These are phyloP conservation scores for Elaphomyces granulatus DNA, from an alignment of 495 filamentous ascomycete genomes.

Conservation along the genomic window DNA sequence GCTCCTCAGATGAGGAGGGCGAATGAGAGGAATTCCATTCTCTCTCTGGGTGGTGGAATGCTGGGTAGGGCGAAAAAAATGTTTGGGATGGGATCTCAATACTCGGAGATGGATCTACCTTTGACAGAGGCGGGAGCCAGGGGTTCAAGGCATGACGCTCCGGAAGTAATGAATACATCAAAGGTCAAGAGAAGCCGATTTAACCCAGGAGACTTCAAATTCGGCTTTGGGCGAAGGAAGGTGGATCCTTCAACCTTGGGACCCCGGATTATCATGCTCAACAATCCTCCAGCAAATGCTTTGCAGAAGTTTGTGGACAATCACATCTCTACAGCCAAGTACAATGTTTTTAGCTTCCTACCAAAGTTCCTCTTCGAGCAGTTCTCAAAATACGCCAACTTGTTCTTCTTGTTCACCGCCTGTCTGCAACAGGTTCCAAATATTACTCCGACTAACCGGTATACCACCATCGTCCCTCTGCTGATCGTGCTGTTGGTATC, in stretches of 20 bases:
- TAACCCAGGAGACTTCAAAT: constrained; percentile 67
- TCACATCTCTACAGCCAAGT: constrained; percentile 94
- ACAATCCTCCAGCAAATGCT: constrained; percentile 90
- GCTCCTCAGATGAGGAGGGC: constrained; percentile 41
- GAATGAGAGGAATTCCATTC: constrained; percentile 70
- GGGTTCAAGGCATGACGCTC: constrained; percentile 23
- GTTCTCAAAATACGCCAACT: constrained; percentile 97
- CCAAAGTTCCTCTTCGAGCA: constrained; percentile 98
- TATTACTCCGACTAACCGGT: constrained; percentile 86
- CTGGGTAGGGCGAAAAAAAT: constrained; percentile 77
- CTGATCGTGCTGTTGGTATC: constrained; percentile 82
- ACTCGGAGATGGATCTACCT: constrained; percentile 96
- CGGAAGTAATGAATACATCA: constrained; percentile 18
- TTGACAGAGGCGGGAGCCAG: constrained; percentile 63
- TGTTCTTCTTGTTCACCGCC: constrained; percentile 99
- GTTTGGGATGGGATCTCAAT: constrained; percentile 81
- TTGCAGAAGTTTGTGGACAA: constrained; percentile 86
- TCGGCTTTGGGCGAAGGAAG: constrained; percentile 79
- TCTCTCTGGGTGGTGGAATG: constrained; percentile 73
- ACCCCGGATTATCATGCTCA: constrained; percentile 87
- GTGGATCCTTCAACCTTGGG: constrained; percentile 81
- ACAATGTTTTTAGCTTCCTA: constrained; percentile 88
- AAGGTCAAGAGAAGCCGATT: constrained; percentile 41
- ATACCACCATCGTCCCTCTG: constrained; percentile 90
- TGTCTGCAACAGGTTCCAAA: constrained; percentile 90